phyloP scores from a whole-genome alignment of 257 asterid genomes.

The Cinchona pubescens region DNA sequence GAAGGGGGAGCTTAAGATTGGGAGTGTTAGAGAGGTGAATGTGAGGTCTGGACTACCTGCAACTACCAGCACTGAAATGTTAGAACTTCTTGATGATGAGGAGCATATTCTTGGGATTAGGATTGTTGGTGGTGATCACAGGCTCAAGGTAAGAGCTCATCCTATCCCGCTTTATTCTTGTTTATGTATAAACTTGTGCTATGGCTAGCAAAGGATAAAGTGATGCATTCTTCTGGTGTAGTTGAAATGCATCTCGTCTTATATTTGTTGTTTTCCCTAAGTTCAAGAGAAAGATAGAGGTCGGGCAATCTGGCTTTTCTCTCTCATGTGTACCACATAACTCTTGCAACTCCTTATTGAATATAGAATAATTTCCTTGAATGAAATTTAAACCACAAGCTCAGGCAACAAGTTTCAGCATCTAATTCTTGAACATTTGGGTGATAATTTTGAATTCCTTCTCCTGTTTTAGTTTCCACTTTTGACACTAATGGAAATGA shows the following conservation, averaged over 20 bases:
- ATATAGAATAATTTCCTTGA: not conserved
- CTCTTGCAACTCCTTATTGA: not conserved
- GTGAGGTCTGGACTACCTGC: slow-evolving; percentile 98
- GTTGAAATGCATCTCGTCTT: not conserved
- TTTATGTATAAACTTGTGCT: not conserved
- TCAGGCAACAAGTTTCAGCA: not conserved
- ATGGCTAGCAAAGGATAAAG: not conserved
- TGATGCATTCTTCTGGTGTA: not conserved
- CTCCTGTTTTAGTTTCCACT: not conserved
- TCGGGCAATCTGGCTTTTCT: not conserved
- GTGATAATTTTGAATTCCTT: not conserved
- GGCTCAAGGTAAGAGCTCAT: slow-evolving; percentile 59
- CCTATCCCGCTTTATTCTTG: not conserved
- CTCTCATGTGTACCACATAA: not conserved
- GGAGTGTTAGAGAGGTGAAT: slow-evolving; percentile 85
- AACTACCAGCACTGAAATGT: slow-evolving; percentile 83
- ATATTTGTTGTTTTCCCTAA: not conserved
- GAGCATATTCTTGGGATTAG: slow-evolving; percentile 76
- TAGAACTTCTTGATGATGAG: slow-evolving; percentile 81
- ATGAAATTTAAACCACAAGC: not conserved
- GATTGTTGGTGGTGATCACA: slow-evolving; percentile 91
- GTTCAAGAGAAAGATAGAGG: not conserved
- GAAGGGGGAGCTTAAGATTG: slow-evolving; percentile 66
- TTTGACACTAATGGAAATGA: not conserved
- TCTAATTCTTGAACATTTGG: not conserved